Percentiles rank a stretch among this genome's conserved stretches.
Evolutionary conservation across 1,284 basidiomycete species (phyloP).

Genomic region (Rhizoctonia solani): DNA sequence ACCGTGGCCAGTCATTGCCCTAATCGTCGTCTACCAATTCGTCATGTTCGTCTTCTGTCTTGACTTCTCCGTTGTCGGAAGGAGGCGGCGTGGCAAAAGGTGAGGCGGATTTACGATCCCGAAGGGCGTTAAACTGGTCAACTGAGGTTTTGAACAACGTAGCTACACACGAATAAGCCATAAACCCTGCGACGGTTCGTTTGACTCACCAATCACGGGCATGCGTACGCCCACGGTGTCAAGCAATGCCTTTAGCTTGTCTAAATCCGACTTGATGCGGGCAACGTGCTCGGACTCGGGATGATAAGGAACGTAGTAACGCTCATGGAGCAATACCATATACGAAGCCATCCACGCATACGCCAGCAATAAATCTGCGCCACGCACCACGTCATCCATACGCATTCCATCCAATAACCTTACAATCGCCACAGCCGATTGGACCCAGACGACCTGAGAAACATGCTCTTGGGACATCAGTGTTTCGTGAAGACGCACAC

Average conservation of each 20-base stretch:
- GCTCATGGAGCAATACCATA: conserved; percentile 24
- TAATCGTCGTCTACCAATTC: not conserved
- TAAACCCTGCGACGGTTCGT: not conserved
- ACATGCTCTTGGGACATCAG: not conserved
- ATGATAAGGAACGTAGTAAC: conserved; percentile 6
- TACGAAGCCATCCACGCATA: conserved; percentile 26
- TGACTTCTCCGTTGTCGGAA: too few species aligned
- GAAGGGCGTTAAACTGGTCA: not conserved
- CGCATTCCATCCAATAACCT: conserved; percentile 5
- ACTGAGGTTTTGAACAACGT: not conserved
- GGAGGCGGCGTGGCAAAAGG: not conserved
- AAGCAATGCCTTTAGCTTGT: conserved; percentile 1
- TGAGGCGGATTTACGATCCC: too few species aligned
- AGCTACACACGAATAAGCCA: not conserved
- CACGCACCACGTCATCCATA: not conserved
- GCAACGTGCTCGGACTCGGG: conserved; percentile 26
- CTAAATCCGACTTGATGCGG: conserved; percentile 5
- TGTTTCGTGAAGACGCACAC: conserved; percentile 11
- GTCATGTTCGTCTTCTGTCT: too few species aligned
- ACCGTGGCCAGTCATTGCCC: not conserved
- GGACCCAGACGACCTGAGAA: conserved; percentile 19
- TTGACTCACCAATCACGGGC: conserved; percentile 6
- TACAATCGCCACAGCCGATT: conserved; percentile 26
- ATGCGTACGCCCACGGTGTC: conserved; percentile 1
- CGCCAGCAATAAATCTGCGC: conserved; percentile 15